phyloP scores from a whole-genome alignment of 352 stramenopile species.

The Elongisporangium prolatum region DNA sequence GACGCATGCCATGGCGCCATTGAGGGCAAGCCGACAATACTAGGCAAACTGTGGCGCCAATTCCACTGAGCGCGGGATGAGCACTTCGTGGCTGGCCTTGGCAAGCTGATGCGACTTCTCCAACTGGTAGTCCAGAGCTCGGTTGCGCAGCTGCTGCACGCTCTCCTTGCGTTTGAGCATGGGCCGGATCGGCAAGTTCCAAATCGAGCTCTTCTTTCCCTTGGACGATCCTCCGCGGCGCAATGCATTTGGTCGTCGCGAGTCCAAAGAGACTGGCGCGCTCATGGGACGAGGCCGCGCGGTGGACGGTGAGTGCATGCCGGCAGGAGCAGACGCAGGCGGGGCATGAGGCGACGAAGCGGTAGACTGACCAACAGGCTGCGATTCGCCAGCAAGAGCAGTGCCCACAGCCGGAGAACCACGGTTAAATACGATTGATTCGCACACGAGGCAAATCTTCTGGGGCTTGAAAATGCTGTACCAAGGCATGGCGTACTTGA shows the following conservation, averaged over 20 bases:
- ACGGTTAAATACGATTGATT: conserved; percentile 27
- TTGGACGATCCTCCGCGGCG: conserved; percentile 16
- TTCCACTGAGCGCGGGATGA: not conserved
- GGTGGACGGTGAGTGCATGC: conserved; percentile 1
- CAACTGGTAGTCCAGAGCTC: conserved; percentile 27
- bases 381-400: not conserved
- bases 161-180: conserved; percentile 49
- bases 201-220: conserved; percentile 29
- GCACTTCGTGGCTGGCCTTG: conserved; percentile 21
- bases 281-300: conserved; percentile 4
- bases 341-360: not conserved
- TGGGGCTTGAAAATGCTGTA: conserved; percentile 37
- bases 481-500: conserved; percentile 25
- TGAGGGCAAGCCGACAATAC: not conserved
- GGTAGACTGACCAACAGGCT: not conserved
- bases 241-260: conserved; percentile 7
- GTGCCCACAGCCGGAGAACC: conserved; percentile 3
- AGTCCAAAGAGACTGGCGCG: conserved; percentile 5
- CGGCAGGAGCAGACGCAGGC: not conserved
- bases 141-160: conserved; percentile 40
- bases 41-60: not conserved
- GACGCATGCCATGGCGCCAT: not conserved
- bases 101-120: conserved; percentile 29
- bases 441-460: conserved; percentile 55
- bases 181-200: conserved; percentile 41